phyloP scores from a whole-genome alignment of 2,329 filamentous ascomycete species.

The Cytospora chrysosperma region DNA sequence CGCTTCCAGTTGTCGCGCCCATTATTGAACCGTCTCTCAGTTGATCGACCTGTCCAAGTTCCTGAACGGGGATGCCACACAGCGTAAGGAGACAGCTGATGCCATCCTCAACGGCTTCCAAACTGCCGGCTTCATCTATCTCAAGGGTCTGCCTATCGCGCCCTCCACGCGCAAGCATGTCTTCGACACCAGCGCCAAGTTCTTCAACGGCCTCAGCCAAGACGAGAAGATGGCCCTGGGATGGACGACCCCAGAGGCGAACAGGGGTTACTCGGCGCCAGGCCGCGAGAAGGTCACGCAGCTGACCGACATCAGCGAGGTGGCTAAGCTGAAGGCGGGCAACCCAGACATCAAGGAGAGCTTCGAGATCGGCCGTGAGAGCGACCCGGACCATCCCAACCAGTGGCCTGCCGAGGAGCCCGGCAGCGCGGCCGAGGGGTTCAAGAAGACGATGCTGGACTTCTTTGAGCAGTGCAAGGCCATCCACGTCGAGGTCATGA shows the following conservation, averaged over 20 bases:
- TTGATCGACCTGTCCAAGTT: constrained; percentile 78
- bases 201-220: constrained; percentile 63
- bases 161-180: constrained; percentile 56
- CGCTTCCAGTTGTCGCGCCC: constrained; percentile 11
- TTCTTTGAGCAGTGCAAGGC: constrained; percentile 76
- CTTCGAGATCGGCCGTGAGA: constrained; percentile 63
- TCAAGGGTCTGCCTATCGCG: constrained; percentile 74
- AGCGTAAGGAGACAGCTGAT: constrained; percentile 65
- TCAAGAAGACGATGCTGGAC: constrained; percentile 68
- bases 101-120: constrained; percentile 80
- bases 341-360: constrained; percentile 67
- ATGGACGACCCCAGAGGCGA: constrained; percentile 72
- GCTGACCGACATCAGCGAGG: constrained; percentile 52
- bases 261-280: constrained; percentile 69
- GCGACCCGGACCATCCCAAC: constrained; percentile 64
- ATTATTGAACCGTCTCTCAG: constrained; percentile 40
- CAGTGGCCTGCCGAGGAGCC: constrained; percentile 65
- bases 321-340: constrained; percentile 56
- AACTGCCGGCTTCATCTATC: constrained; percentile 84
- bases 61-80: constrained; percentile 57
- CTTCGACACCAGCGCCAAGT: constrained; percentile 67
- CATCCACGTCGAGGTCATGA: constrained; percentile 77
- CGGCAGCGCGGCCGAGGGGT: constrained; percentile 50
- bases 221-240: constrained; percentile 63
- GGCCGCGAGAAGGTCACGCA: constrained; percentile 71